Conservation (phyloP, 495 filamentous ascomycete species). For the Viridothelium virens region DNA sequence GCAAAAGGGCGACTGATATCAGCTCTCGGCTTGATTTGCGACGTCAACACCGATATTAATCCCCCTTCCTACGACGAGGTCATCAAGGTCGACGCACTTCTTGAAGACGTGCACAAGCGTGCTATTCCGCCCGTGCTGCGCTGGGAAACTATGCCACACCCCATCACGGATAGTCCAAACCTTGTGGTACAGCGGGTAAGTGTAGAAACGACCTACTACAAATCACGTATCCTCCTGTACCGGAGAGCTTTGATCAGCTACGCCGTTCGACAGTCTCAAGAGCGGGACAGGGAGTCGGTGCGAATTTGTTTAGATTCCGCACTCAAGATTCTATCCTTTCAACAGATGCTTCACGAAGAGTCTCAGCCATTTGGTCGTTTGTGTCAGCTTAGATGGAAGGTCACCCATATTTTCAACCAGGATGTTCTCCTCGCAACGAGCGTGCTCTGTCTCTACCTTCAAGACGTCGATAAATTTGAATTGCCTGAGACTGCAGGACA, state of each 20-base stretch:
- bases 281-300: not conserved
- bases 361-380: not conserved
- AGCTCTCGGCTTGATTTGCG: conserved; percentile 39
- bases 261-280: too few relatives aligned
- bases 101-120: too few relatives aligned
- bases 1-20: conserved; percentile 36
- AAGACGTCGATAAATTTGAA: not conserved
- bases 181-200: too few relatives aligned
- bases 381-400: not conserved
- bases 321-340: not conserved
- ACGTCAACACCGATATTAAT: conserved; percentile 35
- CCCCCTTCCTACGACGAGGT: conserved; percentile 33
- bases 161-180: too few relatives aligned
- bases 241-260: too few relatives aligned
- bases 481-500: not conserved
- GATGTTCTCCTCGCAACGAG: not conserved
- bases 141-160: too few relatives aligned
- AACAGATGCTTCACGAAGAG: not conserved
- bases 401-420: not conserved
- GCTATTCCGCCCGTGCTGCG: too few relatives aligned
- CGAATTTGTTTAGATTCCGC: not conserved
- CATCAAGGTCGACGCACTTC: conserved; percentile 32
- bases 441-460: not conserved
- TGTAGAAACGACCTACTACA: too few relatives aligned
- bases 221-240: too few relatives aligned